Evolutionary conservation across 371 early-diverging fungal genomes (phyloP).

Genomic region (Mortierella sp.): DNA sequence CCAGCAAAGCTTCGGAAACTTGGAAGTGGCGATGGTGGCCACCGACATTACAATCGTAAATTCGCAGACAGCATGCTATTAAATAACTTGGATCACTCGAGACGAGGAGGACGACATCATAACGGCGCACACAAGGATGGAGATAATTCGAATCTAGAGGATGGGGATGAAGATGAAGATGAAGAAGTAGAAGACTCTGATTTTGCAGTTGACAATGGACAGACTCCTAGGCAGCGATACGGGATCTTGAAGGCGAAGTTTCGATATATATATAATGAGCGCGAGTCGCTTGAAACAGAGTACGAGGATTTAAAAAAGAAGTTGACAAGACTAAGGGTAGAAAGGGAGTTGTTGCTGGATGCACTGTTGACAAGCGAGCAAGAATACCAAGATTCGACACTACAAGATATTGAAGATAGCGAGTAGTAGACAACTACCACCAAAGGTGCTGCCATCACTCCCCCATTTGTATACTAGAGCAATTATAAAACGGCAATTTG

Average conservation of each 20-base stretch:
- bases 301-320: constrained; percentile 63
- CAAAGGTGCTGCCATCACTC: too few relatives aligned
- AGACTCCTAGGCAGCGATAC: constrained; percentile 58
- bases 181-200: constrained; percentile 53
- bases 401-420: constrained; percentile 50
- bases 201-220: constrained; percentile 40
- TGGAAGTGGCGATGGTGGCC: constrained; percentile 22
- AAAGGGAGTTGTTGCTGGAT: constrained; percentile 66
- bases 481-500: too few relatives aligned
- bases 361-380: constrained; percentile 59
- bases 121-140: not conserved
- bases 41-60: constrained; percentile 15
- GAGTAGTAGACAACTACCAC: too few relatives aligned
- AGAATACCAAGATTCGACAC: constrained; percentile 48
- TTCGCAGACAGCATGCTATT: constrained; percentile 19
- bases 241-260: constrained; percentile 68
- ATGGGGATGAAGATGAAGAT: constrained; percentile 15
- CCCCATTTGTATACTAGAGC: too few relatives aligned
- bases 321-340: constrained; percentile 63
- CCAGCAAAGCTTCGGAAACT: constrained; percentile 44
- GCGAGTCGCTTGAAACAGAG: constrained; percentile 68
- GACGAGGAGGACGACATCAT: constrained; percentile 6
- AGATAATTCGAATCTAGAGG: not conserved
- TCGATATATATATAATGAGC: constrained; percentile 67
- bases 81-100: constrained; percentile 17